A percentile compares a stretch with the other conserved stretches of the same genome.
Evolutionary conservation across 176 grass and related monocot genomes (phyloP).

Genomic region (Musa acuminata): DNA sequence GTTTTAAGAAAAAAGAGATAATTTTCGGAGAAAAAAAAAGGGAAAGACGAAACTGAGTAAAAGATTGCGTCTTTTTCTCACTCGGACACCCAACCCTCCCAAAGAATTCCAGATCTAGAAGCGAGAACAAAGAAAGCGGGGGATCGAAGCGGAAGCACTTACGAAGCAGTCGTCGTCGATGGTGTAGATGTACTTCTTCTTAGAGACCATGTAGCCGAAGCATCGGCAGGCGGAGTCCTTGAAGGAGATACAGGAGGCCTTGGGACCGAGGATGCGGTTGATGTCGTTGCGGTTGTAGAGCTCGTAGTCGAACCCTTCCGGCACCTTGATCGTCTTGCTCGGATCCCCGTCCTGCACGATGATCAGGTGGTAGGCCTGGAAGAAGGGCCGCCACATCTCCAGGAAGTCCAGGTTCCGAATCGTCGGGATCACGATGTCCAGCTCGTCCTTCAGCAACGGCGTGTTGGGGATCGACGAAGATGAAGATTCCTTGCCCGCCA

Average conservation of each 20-base stretch:
- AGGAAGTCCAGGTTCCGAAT: conserved; percentile 94
- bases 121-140: background rate
- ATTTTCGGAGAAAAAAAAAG: no score
- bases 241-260: conserved; percentile 87
- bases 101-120: background rate
- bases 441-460: conserved; percentile 70
- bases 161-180: conserved; percentile 99
- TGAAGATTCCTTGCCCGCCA: background rate
- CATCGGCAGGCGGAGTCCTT: conserved; percentile 95
- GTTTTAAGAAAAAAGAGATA: no score
- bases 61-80: no score
- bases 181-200: conserved; percentile 99
- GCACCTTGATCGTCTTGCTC: conserved; percentile 44
- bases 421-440: conserved; percentile 98
- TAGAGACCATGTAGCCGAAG: conserved; percentile 96
- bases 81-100: no score
- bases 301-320: conserved; percentile 93
- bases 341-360: conserved; percentile 96
- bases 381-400: conserved; percentile 97
- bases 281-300: conserved; percentile 96
- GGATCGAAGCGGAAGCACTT: conserved; percentile 13
- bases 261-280: conserved; percentile 85
- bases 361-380: conserved; percentile 98
- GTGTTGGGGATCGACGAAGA: conserved; percentile 28
- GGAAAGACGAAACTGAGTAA: no score